A percentile compares a stretch with the other conserved stretches of the same genome.
phyloP scores from a whole-genome alignment of 345 rosid species.

The Theobroma cacao region DNA sequence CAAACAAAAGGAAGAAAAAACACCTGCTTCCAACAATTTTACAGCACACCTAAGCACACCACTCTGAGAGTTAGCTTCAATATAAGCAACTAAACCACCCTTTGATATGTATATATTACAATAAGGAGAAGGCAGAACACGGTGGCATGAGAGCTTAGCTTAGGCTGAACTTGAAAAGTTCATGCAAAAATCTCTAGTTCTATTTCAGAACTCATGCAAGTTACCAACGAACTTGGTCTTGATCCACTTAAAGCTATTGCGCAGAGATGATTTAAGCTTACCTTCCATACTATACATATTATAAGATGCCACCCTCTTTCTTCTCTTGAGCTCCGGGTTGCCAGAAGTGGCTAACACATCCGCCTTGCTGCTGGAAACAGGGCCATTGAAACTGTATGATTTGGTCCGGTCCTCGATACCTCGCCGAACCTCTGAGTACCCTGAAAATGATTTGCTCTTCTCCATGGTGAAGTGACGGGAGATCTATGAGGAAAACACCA shows the following conservation, averaged over 20 bases:
- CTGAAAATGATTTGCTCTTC: constrained; percentile 55
- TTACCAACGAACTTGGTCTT: constrained; percentile 48
- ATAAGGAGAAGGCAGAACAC: neutral
- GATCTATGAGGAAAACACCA: neutral
- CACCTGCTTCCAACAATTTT: no score
- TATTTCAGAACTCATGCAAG: neutral
- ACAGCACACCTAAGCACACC: no score
- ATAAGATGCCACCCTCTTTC: constrained; percentile 57
- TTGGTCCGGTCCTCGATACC: constrained; percentile 41
- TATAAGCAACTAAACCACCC: no score
- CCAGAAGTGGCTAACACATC: constrained; percentile 21
- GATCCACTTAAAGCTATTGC: constrained; percentile 70
- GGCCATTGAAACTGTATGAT: constrained; percentile 58
- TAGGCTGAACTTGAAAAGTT: neutral
- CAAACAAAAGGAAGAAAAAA: no score
- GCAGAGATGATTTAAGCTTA: constrained; percentile 50
- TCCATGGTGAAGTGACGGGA: constrained; percentile 34
- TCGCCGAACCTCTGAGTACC: constrained; percentile 30
- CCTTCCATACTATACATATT: constrained; percentile 54
- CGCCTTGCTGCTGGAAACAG: neutral
- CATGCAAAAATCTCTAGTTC: no score
- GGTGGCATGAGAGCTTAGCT: neutral
- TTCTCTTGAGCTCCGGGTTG: constrained; percentile 55
- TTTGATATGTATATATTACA: no score
- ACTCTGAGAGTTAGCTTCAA: no score